Evolutionary conservation across 1,284 basidiomycete species (phyloP).

Genomic region (Cutaneotrichosporon sp.): DNA sequence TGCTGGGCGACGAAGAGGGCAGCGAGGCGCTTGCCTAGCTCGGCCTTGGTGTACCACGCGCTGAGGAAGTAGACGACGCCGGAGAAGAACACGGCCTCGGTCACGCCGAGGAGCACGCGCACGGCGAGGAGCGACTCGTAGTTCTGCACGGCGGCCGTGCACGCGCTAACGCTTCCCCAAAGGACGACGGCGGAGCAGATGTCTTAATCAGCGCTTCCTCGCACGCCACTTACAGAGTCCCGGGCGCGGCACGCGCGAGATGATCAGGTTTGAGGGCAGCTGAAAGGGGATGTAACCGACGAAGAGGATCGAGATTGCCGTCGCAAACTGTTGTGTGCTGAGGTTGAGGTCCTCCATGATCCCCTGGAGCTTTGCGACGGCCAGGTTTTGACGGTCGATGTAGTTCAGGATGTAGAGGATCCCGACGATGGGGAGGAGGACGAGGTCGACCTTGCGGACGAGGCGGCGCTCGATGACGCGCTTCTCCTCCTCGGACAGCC

Average conservation of each 20-base stretch:
- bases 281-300: conserved; percentile 30
- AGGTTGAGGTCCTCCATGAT: conserved; percentile 39
- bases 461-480: conserved; percentile 30
- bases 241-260: conserved; percentile 33
- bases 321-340: conserved; percentile 39
- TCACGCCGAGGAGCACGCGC: conserved; percentile 39
- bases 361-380: conserved; percentile 42
- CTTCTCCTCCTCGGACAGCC: conserved; percentile 37
- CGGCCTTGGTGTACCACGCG: conserved; percentile 29
- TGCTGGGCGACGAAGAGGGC: conserved; percentile 48
- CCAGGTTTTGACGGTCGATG: conserved; percentile 23
- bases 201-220: conserved; percentile 11
- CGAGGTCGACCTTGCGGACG: conserved; percentile 29
- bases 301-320: conserved; percentile 50
- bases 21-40: conserved; percentile 35
- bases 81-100: conserved; percentile 33
- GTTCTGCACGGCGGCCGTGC: conserved; percentile 29
- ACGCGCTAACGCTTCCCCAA: conserved; percentile 37
- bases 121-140: conserved; percentile 41
- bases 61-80: conserved; percentile 32
- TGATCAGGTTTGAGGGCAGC: conserved; percentile 23
- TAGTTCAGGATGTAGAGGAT: conserved; percentile 18
- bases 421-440: conserved; percentile 20
- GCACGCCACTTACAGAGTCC: conserved; percentile 31
- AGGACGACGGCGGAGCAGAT: conserved; percentile 27